A percentile compares a stretch with the other conserved stretches of the same genome.
phyloP scores from a whole-genome alignment of 2,329 filamentous ascomycete genomes.

The Apiospora saccharicola region DNA sequence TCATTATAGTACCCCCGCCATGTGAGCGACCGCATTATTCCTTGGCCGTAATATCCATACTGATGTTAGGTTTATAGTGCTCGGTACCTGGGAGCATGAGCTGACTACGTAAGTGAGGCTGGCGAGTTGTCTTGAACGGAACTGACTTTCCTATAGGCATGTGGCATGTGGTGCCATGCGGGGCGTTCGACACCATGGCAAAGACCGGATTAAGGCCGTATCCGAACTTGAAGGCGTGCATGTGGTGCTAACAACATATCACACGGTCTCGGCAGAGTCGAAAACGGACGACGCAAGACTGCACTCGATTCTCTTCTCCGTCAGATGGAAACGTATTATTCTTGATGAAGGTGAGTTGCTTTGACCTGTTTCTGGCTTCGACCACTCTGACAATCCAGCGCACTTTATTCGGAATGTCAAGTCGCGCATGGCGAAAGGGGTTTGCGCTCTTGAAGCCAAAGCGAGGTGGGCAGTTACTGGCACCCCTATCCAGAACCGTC shows the following conservation, averaged over 20 bases:
- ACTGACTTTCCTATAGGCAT: constrained; percentile 26
- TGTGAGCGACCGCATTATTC: not conserved
- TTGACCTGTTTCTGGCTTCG: not conserved
- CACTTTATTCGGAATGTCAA: constrained; percentile 48
- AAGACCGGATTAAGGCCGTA: constrained; percentile 30
- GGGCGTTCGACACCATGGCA: constrained; percentile 39
- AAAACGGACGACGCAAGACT: constrained; percentile 9
- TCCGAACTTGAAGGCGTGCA: constrained; percentile 31
- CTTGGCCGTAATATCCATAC: not conserved
- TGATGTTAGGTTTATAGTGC: constrained; percentile 2
- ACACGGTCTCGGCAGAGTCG: constrained; percentile 49
- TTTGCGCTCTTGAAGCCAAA: constrained; percentile 44
- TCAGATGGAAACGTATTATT: constrained; percentile 48
- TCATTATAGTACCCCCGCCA: not conserved
- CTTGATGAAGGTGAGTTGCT: constrained; percentile 47
- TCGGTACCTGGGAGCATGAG: constrained; percentile 35
- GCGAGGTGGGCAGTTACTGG: constrained; percentile 55
- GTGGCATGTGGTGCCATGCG: not conserved
- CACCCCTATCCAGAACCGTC: constrained; percentile 55
- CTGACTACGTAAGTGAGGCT: constrained; percentile 10
- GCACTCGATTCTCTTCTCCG: constrained; percentile 41
- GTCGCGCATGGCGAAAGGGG: constrained; percentile 44
- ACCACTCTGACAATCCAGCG: constrained; percentile 36
- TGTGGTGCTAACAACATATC: constrained; percentile 51
- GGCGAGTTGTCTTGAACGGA: not conserved